phyloP scores from a whole-genome alignment of 345 rosid genomes.

The Iberis pinnata region DNA sequence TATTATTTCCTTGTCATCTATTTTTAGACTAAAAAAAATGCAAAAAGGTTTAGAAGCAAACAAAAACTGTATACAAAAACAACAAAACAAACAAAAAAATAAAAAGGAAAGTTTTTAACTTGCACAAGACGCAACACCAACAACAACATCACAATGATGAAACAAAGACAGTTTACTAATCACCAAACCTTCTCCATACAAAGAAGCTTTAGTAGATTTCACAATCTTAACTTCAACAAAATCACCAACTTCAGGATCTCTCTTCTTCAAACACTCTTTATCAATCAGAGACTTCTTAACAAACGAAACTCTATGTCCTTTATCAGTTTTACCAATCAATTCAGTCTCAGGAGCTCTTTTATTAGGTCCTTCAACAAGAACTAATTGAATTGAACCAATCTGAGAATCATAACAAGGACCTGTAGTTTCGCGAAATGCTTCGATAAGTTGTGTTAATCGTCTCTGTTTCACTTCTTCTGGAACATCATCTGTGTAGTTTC shows the following conservation, averaged over 20 bases:
- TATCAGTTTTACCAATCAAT: slow-evolving; percentile 78
- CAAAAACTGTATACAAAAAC: too few species aligned
- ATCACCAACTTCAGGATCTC: slow-evolving; percentile 63
- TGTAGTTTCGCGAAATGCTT: slow-evolving; percentile 71
- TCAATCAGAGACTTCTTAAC: slow-evolving; percentile 37
- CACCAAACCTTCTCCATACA: slow-evolving; percentile 67
- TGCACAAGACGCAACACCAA: slow-evolving; percentile 39
- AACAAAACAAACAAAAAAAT: too few species aligned
- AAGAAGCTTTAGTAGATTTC: slow-evolving; percentile 66
- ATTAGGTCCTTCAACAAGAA: slow-evolving; percentile 85
- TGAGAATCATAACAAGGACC: slow-evolving; percentile 69
- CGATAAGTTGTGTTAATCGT: slow-evolving; percentile 72
- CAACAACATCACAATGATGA: slow-evolving; percentile 35
- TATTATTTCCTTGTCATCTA: too few species aligned
- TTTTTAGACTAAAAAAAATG: neutral
- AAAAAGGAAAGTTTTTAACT: slow-evolving; percentile 12
- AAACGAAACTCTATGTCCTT: slow-evolving; percentile 75
- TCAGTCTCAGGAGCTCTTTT: slow-evolving; percentile 83
- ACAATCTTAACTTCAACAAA: slow-evolving; percentile 63
- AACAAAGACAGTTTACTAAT: slow-evolving; percentile 64
- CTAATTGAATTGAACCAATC: slow-evolving; percentile 62
- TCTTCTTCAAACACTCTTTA: slow-evolving; percentile 33
- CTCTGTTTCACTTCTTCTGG: slow-evolving; percentile 82
- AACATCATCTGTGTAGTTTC: slow-evolving; percentile 66
- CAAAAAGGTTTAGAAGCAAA: neutral